Base-by-base conservation (phyloP, 2,329 filamentous ascomycete genomes). In the Dendryphion nanum region DNA sequence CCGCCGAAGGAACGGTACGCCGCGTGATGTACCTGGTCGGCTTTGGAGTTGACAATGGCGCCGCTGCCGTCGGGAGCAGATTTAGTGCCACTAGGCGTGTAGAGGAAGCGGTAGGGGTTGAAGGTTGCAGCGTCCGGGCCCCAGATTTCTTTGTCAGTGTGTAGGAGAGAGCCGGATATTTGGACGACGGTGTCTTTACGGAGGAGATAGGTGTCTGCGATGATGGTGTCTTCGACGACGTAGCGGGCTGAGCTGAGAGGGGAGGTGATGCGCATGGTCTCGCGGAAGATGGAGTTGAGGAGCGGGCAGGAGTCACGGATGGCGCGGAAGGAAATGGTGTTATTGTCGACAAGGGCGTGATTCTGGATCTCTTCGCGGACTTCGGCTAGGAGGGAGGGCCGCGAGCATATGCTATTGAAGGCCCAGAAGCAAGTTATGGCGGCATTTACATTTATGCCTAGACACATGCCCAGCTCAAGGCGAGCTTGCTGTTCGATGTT, bases 361-460 rank as follows among this genome's bases (percentile, higher is more conserved):
- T 20, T 13, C 6, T 46, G 42, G 3, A 75, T 48, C 42, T 76
- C 73, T 0, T 61, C 38, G 0, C 70, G 61, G 4, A 75, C 48
- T n/a, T 66, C 61, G 0, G 45, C 36, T 2, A 74, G 58, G 0
- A 75, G 46, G 1, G 50, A 46, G 0, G 68, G 63, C 1, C 67
- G 59, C 4, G 67, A 67, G 49, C 62, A 72, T 6, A 76, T 48
- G 26, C 73, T 64, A 42, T 61, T 67, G 0, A 76, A 23, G 2
- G 67, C 39, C 73, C 74, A 76, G 53, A 74, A 76, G 1, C 55
- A 49, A 1, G 69, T 62, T 0, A 69, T 68, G 4, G 64, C 53
- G 0, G 70, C 69, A 45, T 76, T 76, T 29, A 62, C 58, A 1
- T 71, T 51, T 16, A 69, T 42, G 0, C 55, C 72, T 5, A 72